phyloP scores from a whole-genome alignment of 2,329 filamentous ascomycete genomes.

The Aspergillus sp. region DNA sequence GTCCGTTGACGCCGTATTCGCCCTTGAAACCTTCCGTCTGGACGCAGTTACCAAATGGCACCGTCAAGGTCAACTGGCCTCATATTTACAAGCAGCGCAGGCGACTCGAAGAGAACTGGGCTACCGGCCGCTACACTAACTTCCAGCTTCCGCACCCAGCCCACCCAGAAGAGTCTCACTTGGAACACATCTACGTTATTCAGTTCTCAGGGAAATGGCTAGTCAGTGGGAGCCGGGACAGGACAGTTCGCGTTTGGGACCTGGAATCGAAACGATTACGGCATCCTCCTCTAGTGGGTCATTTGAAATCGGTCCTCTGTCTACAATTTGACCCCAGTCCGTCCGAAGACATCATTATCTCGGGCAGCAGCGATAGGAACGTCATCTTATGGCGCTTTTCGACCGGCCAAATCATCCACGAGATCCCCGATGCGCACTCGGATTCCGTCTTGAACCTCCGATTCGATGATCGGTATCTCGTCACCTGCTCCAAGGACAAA shows the following conservation, averaged over 20 bases:
- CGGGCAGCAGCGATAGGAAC: slow-evolving; percentile 84
- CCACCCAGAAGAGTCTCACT: slow-evolving; percentile 72
- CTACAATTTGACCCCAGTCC: slow-evolving; percentile 88
- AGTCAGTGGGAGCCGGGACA: slow-evolving; percentile 88
- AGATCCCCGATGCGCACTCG: slow-evolving; percentile 65
- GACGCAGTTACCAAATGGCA: slow-evolving; percentile 24
- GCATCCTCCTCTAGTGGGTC: slow-evolving; percentile 63
- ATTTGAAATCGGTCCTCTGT: slow-evolving; percentile 81
- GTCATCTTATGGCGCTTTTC: slow-evolving; percentile 92
- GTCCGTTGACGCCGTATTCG: slow-evolving; percentile 9
- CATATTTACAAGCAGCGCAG: slow-evolving; percentile 84
- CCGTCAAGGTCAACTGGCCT: slow-evolving; percentile 72
- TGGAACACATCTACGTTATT: slow-evolving; percentile 89
- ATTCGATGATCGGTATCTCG: slow-evolving; percentile 83
- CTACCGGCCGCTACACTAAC: slow-evolving; percentile 68
- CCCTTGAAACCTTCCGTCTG: slow-evolving; percentile 26
- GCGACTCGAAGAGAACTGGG: slow-evolving; percentile 84
- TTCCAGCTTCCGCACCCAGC: slow-evolving; percentile 86
- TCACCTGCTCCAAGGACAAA: slow-evolving; percentile 96
- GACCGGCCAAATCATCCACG: slow-evolving; percentile 73
- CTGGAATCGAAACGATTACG: slow-evolving; percentile 71
- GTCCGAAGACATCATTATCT: slow-evolving; percentile 85
- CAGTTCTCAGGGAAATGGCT: slow-evolving; percentile 80
- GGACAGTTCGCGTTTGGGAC: slow-evolving; percentile 82
- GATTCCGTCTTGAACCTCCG: slow-evolving; percentile 91